Evolutionary conservation across 2,329 filamentous ascomycete species (phyloP).

Genomic region (Venturiaceae sp.): DNA sequence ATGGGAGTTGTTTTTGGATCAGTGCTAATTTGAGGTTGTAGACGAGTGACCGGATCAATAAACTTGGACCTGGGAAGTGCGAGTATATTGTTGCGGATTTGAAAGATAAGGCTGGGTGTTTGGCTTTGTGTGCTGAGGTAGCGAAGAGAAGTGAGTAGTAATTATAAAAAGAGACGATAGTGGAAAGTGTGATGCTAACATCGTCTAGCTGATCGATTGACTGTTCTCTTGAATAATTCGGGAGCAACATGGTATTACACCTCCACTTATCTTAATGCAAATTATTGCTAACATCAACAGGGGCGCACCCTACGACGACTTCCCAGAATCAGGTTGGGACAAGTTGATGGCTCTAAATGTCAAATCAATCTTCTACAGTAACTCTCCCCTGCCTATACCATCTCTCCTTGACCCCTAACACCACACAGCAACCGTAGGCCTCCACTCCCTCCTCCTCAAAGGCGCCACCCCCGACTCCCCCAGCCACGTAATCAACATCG

Average conservation of each 20-base stretch:
- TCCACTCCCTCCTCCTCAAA: slow-evolving; percentile 38
- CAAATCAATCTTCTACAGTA: slow-evolving; percentile 41
- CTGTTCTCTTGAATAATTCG: slow-evolving; percentile 42
- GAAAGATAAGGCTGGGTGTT: slow-evolving; percentile 41
- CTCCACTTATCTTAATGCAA: background rate
- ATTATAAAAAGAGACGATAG: background rate
- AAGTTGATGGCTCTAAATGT: slow-evolving; percentile 46
- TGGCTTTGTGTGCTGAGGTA: slow-evolving; percentile 31
- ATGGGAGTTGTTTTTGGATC: background rate
- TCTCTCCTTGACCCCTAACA: background rate
- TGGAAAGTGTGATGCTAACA: slow-evolving; percentile 12
- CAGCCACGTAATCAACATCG: slow-evolving; percentile 43
- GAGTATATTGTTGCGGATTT: slow-evolving; percentile 41
- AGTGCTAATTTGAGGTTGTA: slow-evolving; percentile 9
- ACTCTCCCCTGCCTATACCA: background rate
- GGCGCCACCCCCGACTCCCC: slow-evolving; percentile 33
- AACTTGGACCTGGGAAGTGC: slow-evolving; percentile 41
- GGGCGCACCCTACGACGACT: slow-evolving; percentile 48
- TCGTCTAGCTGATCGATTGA: slow-evolving; percentile 32
- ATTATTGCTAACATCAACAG: slow-evolving; percentile 4
- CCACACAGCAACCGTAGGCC: slow-evolving; percentile 21
- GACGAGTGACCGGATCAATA: slow-evolving; percentile 37
- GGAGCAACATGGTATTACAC: slow-evolving; percentile 37
- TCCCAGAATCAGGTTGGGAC: slow-evolving; percentile 48
- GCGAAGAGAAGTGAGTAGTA: background rate